phyloP scores from a whole-genome alignment of 2,329 filamentous ascomycete genomes.

The Knufia petricola region DNA sequence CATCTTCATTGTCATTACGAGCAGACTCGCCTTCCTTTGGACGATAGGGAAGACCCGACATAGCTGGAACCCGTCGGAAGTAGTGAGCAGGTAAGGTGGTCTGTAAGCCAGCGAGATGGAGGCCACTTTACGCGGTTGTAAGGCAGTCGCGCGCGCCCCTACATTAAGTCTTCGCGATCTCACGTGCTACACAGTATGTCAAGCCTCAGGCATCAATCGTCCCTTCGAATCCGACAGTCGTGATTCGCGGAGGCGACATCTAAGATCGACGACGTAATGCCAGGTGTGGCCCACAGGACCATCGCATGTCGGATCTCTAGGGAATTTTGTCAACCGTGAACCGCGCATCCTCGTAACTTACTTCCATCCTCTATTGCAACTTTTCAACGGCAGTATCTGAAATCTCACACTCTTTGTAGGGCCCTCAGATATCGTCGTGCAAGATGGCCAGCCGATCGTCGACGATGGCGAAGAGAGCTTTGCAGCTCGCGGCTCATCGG shows the following conservation, averaged over 20 bases:
- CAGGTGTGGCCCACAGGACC: neutral
- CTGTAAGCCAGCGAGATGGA: neutral
- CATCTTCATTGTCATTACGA: constrained; percentile 30
- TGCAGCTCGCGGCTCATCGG: constrained; percentile 7
- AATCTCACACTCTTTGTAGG: no score
- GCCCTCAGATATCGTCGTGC: no score
- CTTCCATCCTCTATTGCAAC: neutral
- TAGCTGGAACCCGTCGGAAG: no score
- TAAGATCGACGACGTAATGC: constrained; percentile 1
- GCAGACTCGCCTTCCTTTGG: constrained; percentile 27
- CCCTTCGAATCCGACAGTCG: neutral
- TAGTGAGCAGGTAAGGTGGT: no score
- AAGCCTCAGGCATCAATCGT: neutral
- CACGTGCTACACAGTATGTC: neutral
- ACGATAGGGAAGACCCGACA: constrained; percentile 18
- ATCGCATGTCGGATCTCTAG: neutral
- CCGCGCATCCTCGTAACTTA: neutral
- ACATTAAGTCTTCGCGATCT: neutral
- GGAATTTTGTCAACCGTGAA: constrained; percentile 1
- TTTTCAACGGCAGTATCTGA: no score
- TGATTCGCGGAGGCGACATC: neutral
- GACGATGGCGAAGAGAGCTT: neutral
- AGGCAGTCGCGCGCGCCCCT: no score
- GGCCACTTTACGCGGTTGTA: neutral
- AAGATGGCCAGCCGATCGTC: neutral